Conservation (phyloP, 2,329 filamentous ascomycete species). For the Mycosphaerella sp. region DNA sequence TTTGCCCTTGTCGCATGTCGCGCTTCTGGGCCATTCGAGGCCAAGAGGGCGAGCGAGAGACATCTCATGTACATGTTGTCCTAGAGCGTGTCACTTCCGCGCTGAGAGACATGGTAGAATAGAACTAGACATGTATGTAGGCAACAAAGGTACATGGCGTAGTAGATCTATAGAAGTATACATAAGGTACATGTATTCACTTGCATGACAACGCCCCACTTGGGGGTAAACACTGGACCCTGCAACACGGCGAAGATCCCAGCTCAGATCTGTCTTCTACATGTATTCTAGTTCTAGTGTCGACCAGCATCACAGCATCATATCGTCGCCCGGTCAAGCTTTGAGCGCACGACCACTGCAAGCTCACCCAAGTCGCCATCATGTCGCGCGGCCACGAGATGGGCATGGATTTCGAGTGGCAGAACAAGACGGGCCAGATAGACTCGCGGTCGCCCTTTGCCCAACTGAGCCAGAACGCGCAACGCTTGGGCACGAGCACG, state of each 20-base stretch:
- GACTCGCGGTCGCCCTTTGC: slow-evolving; percentile 46
- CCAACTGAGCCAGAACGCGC: slow-evolving; percentile 34
- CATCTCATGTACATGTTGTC: too few species aligned
- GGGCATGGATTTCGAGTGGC: slow-evolving; percentile 52
- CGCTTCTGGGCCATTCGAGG: too few species aligned
- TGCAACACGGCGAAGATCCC: neutral
- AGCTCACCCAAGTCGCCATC: slow-evolving; percentile 11
- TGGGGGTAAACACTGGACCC: neutral
- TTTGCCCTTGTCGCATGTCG: too few species aligned
- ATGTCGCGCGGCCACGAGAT: slow-evolving; percentile 38
- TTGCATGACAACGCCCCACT: neutral
- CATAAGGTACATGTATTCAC: neutral
- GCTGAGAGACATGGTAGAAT: too few species aligned
- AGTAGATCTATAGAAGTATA: too few species aligned
- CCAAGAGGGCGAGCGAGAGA: too few species aligned
- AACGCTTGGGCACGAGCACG: slow-evolving; percentile 21
- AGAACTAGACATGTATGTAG: too few species aligned
- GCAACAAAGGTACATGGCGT: too few species aligned
- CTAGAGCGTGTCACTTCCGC: too few species aligned
- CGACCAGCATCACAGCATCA: neutral
- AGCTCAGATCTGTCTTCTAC: neutral
- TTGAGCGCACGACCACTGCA: slow-evolving; percentile 2
- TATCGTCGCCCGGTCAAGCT: neutral
- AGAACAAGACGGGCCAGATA: slow-evolving; percentile 43
- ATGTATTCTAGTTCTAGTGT: too few species aligned